phyloP scores from a whole-genome alignment of 306 rosid species.

The Lathyrus oleraceus region DNA sequence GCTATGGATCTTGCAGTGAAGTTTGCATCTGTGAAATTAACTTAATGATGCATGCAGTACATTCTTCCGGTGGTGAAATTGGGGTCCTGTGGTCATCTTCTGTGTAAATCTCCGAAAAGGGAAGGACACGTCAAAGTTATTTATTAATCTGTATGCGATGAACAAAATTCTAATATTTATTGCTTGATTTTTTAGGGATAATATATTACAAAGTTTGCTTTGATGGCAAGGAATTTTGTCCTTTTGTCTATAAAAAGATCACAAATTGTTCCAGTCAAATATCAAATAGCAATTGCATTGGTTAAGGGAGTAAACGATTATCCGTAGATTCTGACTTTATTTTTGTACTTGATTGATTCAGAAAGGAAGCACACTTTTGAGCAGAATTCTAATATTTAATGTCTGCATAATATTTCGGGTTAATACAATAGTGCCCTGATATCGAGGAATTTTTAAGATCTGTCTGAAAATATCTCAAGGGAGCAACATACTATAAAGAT shows the following conservation, averaged over 20 bases:
- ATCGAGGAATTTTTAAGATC: too few relatives aligned
- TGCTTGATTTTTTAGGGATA: conserved; percentile 16
- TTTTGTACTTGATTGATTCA: not conserved
- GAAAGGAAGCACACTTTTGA: too few relatives aligned
- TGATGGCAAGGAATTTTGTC: not conserved
- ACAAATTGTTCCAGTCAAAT: not conserved
- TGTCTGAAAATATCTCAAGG: too few relatives aligned
- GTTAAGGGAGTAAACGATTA: not conserved
- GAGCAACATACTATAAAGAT: too few relatives aligned
- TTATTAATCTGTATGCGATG: conserved; percentile 7
- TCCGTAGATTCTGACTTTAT: not conserved
- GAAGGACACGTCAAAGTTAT: not conserved
- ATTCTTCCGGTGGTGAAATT: conserved; percentile 20
- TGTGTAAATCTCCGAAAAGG: conserved; percentile 2
- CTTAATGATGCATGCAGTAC: conserved; percentile 35
- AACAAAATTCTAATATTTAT: not conserved
- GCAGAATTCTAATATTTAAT: too few relatives aligned
- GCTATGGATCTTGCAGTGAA: conserved; percentile 69
- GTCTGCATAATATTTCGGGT: too few relatives aligned
- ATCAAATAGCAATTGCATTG: not conserved
- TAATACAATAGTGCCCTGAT: too few relatives aligned
- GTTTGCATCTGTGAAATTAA: conserved; percentile 72
- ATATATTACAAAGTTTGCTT: not conserved
- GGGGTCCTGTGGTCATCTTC: not conserved
- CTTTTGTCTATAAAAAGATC: not conserved